These are phyloP conservation scores for Chrysanthemum lavandulifolium DNA, from an alignment of 129 eudicot species.

Conservation along the genomic window DNA sequence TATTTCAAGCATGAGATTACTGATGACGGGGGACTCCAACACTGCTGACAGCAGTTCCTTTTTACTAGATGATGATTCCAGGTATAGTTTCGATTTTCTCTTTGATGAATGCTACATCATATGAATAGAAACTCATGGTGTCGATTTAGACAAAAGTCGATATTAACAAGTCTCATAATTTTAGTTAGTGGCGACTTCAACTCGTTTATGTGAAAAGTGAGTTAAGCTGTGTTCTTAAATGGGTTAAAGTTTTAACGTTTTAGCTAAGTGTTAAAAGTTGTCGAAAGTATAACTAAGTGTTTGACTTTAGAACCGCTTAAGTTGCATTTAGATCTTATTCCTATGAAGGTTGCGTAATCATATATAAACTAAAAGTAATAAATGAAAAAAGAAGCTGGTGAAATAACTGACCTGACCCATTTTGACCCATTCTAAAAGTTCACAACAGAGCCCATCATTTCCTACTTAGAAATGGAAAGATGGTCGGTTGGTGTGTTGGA, in stretches of 20 bases:
- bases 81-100: conserved; percentile 34
- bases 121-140: too few relatives aligned
- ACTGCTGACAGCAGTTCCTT: conserved; percentile 58
- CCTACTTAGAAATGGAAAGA: too few relatives aligned
- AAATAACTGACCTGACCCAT: not conserved
- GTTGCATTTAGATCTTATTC: not conserved
- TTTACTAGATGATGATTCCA: conserved; percentile 77
- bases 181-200: not conserved
- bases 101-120: not conserved
- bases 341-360: too few relatives aligned
- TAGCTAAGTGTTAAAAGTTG: too few relatives aligned
- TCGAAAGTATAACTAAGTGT: not conserved
- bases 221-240: not conserved
- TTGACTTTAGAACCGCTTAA: not conserved
- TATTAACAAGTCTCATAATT: not conserved
- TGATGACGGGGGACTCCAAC: conserved; percentile 78
- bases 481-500: too few relatives aligned
- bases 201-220: not conserved
- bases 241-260: too few relatives aligned
- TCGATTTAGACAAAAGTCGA: not conserved
- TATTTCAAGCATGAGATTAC: conserved; percentile 72
- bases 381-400: not conserved
- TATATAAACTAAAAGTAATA: too few relatives aligned
- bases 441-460: not conserved
- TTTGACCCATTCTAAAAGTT: not conserved